Conservation (phyloP, 2,329 filamentous ascomycete species). For the Stemphylium beticola region DNA sequence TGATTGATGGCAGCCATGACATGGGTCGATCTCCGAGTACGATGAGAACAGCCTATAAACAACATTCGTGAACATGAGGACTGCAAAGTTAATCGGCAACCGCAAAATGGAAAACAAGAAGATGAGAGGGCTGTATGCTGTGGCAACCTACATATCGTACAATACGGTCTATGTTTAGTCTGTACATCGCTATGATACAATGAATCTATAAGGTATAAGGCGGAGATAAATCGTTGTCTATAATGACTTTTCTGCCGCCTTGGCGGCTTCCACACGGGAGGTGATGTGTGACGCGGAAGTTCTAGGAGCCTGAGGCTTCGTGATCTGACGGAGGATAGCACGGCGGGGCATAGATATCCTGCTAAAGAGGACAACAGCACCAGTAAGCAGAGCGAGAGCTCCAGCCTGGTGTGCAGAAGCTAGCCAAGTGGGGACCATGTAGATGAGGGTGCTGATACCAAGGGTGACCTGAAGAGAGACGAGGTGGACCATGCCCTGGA, state of each 20-base stretch:
- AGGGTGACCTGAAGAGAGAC: constrained; percentile 81
- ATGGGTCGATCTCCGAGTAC: too few relatives aligned
- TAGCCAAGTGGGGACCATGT: constrained; percentile 87
- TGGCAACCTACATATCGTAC: constrained; percentile 13
- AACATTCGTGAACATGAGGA: too few relatives aligned
- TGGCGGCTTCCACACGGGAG: constrained; percentile 27
- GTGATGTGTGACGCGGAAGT: constrained; percentile 28
- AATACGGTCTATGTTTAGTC: not conserved
- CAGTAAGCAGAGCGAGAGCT: constrained; percentile 81
- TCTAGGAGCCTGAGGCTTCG: constrained; percentile 28
- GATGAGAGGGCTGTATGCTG: not conserved
- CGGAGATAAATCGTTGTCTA: constrained; percentile 6
- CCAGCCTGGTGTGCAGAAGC: constrained; percentile 94
- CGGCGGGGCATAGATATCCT: constrained; percentile 43
- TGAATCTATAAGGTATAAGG: not conserved
- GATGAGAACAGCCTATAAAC: too few relatives aligned
- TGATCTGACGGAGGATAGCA: constrained; percentile 39
- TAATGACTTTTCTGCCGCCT: constrained; percentile 21
- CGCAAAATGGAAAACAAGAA: too few relatives aligned
- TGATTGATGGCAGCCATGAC: too few relatives aligned
- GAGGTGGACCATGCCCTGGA: constrained; percentile 81
- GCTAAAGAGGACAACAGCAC: constrained; percentile 78
- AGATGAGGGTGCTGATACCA: constrained; percentile 89
- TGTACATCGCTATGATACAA: constrained; percentile 7
- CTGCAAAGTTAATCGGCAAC: too few relatives aligned